Percentiles rank a stretch among this genome's conserved stretches.
Conservation (phyloP, 441 rosid genomes). For the Jatropha podagrica region DNA sequence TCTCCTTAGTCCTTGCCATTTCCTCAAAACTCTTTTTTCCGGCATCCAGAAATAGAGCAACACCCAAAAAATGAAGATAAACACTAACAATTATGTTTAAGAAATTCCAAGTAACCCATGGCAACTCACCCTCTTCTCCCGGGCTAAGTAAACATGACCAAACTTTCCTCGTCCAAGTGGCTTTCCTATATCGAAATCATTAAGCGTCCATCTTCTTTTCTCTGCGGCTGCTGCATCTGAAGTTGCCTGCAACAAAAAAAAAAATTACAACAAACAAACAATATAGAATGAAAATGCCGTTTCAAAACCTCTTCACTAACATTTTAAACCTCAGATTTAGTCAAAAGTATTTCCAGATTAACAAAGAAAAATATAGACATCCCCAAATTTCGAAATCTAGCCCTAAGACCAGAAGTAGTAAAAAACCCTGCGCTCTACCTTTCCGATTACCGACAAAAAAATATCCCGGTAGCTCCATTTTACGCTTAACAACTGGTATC, state of each 20-base stretch:
- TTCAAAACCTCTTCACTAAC: neutral
- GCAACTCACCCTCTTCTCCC: slow-evolving; percentile 75
- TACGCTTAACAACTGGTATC: no score
- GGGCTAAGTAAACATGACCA: slow-evolving; percentile 90
- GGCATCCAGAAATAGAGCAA: neutral
- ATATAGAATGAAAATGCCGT: neutral
- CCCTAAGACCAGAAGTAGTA: neutral
- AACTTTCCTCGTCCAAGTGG: slow-evolving; percentile 98
- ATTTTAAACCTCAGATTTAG: neutral
- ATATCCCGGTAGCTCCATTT: no score
- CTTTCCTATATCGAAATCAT: slow-evolving; percentile 92
- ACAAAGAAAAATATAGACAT: neutral
- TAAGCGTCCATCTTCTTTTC: slow-evolving; percentile 79
- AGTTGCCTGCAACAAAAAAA: slow-evolving; percentile 35
- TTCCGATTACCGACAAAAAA: no score
- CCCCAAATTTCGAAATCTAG: neutral
- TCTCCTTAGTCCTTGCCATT: neutral
- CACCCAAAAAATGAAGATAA: neutral
- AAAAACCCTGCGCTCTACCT: neutral
- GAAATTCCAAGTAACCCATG: neutral
- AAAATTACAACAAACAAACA: neutral
- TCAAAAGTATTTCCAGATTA: neutral
- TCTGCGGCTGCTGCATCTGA: slow-evolving; percentile 54
- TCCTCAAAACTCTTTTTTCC: neutral
- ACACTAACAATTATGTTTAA: neutral